Percentiles rank a stretch among this genome's conserved stretches.
These are phyloP conservation scores for Chlamydomonas schloesseri DNA, from an alignment of 139 green algal genomes.

Conservation along the genomic window DNA sequence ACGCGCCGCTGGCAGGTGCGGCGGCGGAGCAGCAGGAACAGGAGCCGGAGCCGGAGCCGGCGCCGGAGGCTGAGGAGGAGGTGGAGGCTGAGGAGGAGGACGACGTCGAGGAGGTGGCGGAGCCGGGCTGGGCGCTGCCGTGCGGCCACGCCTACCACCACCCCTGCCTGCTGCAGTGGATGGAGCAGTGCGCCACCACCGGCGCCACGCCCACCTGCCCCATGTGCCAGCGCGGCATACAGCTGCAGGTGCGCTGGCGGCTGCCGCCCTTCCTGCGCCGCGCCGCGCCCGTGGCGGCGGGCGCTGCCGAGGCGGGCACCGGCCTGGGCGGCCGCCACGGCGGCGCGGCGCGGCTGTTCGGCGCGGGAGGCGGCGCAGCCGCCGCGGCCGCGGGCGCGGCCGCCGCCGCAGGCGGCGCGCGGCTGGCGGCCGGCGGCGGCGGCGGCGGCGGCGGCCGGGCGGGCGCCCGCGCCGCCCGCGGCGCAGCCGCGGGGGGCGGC, in stretches of 20 bases:
- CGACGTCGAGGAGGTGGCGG: neutral
- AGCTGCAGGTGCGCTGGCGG: conserved; percentile 66
- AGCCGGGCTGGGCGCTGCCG: conserved; percentile 59
- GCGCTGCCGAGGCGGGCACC: neutral
- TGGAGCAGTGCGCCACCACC: conserved; percentile 77
- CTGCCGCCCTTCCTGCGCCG: conserved; percentile 23
- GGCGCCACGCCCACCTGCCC: conserved; percentile 74
- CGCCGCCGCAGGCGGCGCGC: too few relatives aligned
- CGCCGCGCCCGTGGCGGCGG: neutral
- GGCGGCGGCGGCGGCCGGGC: neutral
- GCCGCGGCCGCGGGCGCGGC: too few relatives aligned
- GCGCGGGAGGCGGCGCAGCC: neutral
- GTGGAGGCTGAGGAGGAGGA: neutral
- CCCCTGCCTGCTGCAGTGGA: conserved; percentile 82
- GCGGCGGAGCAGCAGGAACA: too few relatives aligned
- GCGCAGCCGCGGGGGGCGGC: neutral
- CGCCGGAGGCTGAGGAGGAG: too few relatives aligned
- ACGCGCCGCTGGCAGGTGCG: too few relatives aligned
- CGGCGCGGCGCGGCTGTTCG: neutral
- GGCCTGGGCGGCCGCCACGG: neutral
- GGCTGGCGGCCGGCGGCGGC: neutral
- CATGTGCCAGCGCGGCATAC: conserved; percentile 82
- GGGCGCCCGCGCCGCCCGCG: neutral
- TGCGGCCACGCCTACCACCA: conserved; percentile 87
- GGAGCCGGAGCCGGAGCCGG: too few relatives aligned